Percentiles rank a stretch among this genome's conserved stretches.
phyloP scores from a whole-genome alignment of 164 flowering plant genomes.

The Liriodendron chinense region DNA sequence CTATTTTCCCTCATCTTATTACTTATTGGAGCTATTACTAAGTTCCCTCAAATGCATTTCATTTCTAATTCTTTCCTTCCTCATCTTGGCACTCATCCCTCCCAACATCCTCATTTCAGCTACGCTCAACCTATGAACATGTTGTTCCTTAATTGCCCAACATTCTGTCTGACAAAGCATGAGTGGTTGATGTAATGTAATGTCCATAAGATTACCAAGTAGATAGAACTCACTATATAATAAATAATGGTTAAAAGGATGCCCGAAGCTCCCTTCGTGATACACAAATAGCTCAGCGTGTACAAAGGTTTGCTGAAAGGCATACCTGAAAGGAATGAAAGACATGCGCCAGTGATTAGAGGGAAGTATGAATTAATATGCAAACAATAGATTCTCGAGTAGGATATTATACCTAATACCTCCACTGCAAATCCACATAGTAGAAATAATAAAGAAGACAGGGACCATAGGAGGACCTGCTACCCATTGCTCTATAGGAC shows the following conservation, averaged over 20 bases:
- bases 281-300: slow-evolving; percentile 71
- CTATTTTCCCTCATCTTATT: no score
- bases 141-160: no score
- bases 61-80: no score
- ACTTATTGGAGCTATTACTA: no score
- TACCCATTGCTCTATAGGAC: slow-evolving; percentile 40
- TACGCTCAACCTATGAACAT: no score
- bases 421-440: slow-evolving; percentile 41
- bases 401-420: slow-evolving; percentile 38
- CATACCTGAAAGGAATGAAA: slow-evolving; percentile 41
- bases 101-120: no score
- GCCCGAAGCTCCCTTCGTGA: slow-evolving; percentile 71
- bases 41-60: no score
- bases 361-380: background rate
- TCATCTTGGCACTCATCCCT: no score
- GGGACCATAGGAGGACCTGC: slow-evolving; percentile 46
- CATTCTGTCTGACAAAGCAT: no score
- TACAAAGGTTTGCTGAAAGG: slow-evolving; percentile 68
- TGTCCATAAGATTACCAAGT: background rate
- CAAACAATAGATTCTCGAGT: background rate
- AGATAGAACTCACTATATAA: slow-evolving; percentile 44
- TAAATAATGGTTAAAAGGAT: slow-evolving; percentile 47
- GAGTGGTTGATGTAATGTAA: no score
- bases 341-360: background rate
- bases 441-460: slow-evolving; percentile 44